Percentiles rank a stretch among this genome's conserved stretches.
Evolutionary conservation across 768 basidiomycete species (phyloP).

Genomic region (Ramaria rubella): DNA sequence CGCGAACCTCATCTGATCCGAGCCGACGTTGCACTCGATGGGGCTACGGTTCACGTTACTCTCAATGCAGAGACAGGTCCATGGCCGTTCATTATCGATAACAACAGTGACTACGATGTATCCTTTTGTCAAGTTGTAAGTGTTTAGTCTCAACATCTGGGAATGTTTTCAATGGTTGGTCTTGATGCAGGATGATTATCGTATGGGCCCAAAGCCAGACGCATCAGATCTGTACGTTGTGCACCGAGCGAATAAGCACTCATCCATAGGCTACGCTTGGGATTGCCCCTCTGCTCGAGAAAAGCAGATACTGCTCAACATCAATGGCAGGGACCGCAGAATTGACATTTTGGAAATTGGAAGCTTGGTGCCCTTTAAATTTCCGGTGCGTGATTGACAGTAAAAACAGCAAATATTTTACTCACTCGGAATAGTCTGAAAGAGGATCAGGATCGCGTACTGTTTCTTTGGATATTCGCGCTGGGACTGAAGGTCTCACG

Average conservation of each 20-base stretch:
- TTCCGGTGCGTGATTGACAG: slow-evolving; percentile 45
- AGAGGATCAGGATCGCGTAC: slow-evolving; percentile 51
- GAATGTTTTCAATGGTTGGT: too few relatives aligned
- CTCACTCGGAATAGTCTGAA: slow-evolving; percentile 30
- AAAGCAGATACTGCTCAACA: slow-evolving; percentile 66
- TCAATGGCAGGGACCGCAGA: slow-evolving; percentile 53
- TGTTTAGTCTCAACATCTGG: slow-evolving; percentile 3
- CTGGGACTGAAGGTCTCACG: slow-evolving; percentile 70
- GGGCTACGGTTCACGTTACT: slow-evolving; percentile 84
- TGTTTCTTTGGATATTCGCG: slow-evolving; percentile 88
- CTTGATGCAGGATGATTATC: slow-evolving; percentile 17
- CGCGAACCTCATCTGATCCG: slow-evolving; percentile 51
- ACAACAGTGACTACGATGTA: slow-evolving; percentile 70
- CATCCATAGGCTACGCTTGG: slow-evolving; percentile 76
- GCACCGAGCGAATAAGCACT: slow-evolving; percentile 55
- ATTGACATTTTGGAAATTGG: slow-evolving; percentile 97
- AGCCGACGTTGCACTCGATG: slow-evolving; percentile 75
- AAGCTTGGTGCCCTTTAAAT: slow-evolving; percentile 81
- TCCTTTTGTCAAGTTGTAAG: slow-evolving; percentile 69
- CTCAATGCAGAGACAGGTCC: slow-evolving; percentile 56
- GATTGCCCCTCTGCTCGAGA: slow-evolving; percentile 80
- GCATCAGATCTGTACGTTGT: slow-evolving; percentile 31
- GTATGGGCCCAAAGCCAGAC: slow-evolving; percentile 36
- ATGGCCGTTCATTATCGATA: slow-evolving; percentile 92
- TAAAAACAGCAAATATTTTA: not conserved